Evolutionary conservation across 2,329 filamentous ascomycete species (phyloP), one percentile per base, ranked within the genome.

Genomic region (Venturia pyrina): DNA sequence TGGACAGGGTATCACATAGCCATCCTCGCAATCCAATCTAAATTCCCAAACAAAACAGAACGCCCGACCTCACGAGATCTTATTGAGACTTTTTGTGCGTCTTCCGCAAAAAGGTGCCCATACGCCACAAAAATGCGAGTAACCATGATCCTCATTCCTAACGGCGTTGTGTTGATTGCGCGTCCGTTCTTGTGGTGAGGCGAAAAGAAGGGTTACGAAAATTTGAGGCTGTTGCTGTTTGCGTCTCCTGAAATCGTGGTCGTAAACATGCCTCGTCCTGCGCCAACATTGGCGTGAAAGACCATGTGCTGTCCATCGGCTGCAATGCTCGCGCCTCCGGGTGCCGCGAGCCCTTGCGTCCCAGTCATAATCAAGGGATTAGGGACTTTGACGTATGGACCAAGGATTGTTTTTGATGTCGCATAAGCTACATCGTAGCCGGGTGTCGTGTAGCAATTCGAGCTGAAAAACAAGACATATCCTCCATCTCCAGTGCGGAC

Each of bases 391-490:
- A 59, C 66, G 60, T 71, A 72, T 4, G 70, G 71, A 7, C 70
- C 71, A 6, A 64, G 62, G 44, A 71, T 62, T 28, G 63, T 68
- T 19, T 66, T 62, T 40, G 81, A 76, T 8, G 81, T 82, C 1
- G 86, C 85, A 70, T 85, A 88, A 65, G 81, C 81, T n/a, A 86
- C 78, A 70, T 87, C 82, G 73, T 88, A 88, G 46, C 71, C 71
- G 2, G 79, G 73, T 34, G 80, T 78, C 1, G 79, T 79, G 73
- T 78, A 88, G 74, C 85, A 87, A 66, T 86, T 82, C 53, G 81
- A 83, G 70, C 83, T 86, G 74, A 83, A 89, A 72, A 88, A 87
- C 56, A 89, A 75, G 63, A 85, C 79, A 71, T 88, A 88, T 17
- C 78, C 76, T 4, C 81, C 82, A 21, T 79, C 77, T 0, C 69